Evolutionary conservation across 2,329 filamentous ascomycete genomes (phyloP).

Genomic region (Raffaelea arxii): DNA sequence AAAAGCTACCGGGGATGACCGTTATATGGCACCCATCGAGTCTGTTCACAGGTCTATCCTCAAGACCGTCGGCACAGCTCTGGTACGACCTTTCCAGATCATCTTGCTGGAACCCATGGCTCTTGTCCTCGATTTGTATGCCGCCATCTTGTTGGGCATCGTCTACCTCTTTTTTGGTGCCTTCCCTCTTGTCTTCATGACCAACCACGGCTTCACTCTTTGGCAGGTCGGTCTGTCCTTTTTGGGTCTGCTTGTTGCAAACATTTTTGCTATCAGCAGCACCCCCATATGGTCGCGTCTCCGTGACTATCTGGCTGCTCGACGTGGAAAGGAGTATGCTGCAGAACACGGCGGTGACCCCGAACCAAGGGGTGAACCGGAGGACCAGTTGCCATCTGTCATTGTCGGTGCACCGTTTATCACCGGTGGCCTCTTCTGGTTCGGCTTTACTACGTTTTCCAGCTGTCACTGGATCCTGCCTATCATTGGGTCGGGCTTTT

Average conservation of each 20-base stretch:
- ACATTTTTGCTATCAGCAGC: constrained; percentile 51
- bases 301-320: constrained; percentile 46
- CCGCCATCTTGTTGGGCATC: constrained; percentile 73
- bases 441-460: constrained; percentile 74
- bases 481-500: constrained; percentile 53
- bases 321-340: constrained; percentile 41
- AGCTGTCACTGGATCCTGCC: constrained; percentile 68
- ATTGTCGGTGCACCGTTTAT: constrained; percentile 66
- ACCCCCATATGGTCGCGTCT: constrained; percentile 58
- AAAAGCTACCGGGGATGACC: constrained; percentile 65
- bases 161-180: constrained; percentile 88
- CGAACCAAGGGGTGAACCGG: constrained; percentile 64
- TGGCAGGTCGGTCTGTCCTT: constrained; percentile 78
- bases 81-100: constrained; percentile 65
- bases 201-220: constrained; percentile 64
- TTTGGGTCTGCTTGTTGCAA: constrained; percentile 59
- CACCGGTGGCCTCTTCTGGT: constrained; percentile 75
- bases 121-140: constrained; percentile 69
- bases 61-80: constrained; percentile 46
- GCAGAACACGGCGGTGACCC: too few relatives aligned
- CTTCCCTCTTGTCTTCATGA: constrained; percentile 69
- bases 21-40: constrained; percentile 71
- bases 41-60: constrained; percentile 55
- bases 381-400: constrained; percentile 71
- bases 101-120: constrained; percentile 79